These are phyloP conservation scores for Vickermania spadyakhi DNA, from an alignment of 208 protist genomes.

Conservation along the genomic window DNA sequence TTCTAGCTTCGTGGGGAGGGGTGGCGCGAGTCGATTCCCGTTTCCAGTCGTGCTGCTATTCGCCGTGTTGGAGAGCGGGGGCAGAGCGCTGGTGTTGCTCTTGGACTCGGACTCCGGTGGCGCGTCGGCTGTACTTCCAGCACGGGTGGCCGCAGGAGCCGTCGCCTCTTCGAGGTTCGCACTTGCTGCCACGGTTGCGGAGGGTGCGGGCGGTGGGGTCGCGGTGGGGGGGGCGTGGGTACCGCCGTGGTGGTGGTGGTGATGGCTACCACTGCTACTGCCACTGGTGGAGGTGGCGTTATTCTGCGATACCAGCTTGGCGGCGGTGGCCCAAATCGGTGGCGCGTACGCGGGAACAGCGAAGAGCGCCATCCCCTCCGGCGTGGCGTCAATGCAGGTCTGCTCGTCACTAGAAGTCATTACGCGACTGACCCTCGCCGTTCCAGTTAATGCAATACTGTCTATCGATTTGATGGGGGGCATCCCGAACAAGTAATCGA, in stretches of 20 bases:
- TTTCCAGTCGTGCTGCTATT: background rate
- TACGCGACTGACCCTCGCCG: constrained; percentile 27
- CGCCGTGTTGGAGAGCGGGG: background rate
- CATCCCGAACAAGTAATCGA: constrained; percentile 45
- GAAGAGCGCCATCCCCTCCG: constrained; percentile 58
- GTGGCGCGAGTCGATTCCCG: background rate
- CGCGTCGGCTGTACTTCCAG: background rate
- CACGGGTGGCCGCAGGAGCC: background rate
- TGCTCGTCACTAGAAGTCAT: constrained; percentile 56
- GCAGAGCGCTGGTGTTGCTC: background rate
- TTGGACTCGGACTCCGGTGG: background rate
- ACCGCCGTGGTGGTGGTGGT: constrained; percentile 1
- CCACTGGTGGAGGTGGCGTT: background rate
- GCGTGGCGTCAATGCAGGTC: constrained; percentile 53
- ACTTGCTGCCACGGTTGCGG: background rate
- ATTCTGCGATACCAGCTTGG: constrained; percentile 4
- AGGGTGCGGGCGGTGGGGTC: background rate
- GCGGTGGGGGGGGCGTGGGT: background rate
- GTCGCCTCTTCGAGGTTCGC: background rate
- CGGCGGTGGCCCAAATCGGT: constrained; percentile 57
- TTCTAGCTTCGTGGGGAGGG: background rate
- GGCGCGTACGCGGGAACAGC: constrained; percentile 72
- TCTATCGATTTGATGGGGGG: constrained; percentile 55
- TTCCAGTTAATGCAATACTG: constrained; percentile 43
- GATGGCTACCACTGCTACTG: background rate